Conservation (phyloP, 2,329 filamentous ascomycete species). For the Cladosporium austrohemisphaericum region DNA sequence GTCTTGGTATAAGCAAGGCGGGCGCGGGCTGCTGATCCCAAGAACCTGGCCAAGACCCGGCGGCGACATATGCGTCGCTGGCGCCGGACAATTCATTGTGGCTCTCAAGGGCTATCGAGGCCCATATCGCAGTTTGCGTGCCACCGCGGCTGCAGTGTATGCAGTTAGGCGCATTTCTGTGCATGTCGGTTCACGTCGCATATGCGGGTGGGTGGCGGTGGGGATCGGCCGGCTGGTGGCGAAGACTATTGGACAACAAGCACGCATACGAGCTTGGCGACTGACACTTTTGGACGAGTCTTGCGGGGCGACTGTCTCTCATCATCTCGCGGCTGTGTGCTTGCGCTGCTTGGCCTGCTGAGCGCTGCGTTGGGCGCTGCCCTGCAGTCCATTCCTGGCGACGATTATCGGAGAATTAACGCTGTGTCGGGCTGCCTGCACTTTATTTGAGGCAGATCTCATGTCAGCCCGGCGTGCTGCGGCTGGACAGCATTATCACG, state of each 20-base stretch:
- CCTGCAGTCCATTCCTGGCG: slow-evolving; percentile 13
- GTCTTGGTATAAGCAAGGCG: slow-evolving; percentile 13
- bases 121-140: too few species aligned
- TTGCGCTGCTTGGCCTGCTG: slow-evolving; percentile 4
- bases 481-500: background rate
- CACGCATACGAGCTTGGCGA: too few species aligned
- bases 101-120: too few species aligned
- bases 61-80: background rate
- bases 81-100: slow-evolving; percentile 6
- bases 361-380: background rate
- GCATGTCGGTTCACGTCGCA: too few species aligned
- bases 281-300: background rate
- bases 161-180: too few species aligned
- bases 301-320: too few species aligned
- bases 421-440: slow-evolving; percentile 11
- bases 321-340: background rate
- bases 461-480: slow-evolving; percentile 7
- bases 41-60: slow-evolving; percentile 9
- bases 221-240: background rate
- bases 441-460: background rate
- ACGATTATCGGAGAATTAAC: slow-evolving; percentile 15
- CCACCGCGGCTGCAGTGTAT: too few species aligned
- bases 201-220: too few species aligned
- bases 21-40: slow-evolving; percentile 8
- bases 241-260: background rate